These are phyloP conservation scores for Neofusicoccum laricinum DNA, from an alignment of 2,329 filamentous ascomycete species.

Conservation along the genomic window DNA sequence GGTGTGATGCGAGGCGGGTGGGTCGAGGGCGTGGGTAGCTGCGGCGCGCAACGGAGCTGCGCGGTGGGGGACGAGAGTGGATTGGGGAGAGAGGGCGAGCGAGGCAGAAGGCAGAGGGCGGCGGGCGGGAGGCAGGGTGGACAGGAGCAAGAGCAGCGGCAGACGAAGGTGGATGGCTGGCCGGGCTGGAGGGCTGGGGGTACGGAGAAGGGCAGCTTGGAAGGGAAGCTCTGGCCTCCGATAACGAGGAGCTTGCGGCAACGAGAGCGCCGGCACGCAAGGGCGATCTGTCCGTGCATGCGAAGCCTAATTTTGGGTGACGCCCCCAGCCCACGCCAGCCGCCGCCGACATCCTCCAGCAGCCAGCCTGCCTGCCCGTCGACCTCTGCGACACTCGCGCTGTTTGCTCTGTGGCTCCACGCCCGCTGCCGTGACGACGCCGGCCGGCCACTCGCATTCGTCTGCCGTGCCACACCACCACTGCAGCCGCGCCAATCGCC, in stretches of 20 bases:
- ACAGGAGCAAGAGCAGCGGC: background rate
- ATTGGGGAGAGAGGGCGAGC: background rate
- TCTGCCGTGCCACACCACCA: slow-evolving; percentile 6
- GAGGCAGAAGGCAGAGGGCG: background rate
- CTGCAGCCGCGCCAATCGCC: background rate
- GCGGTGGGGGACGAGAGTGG: background rate
- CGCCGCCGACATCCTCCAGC: background rate
- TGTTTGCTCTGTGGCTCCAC: background rate
- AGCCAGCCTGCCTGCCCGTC: background rate
- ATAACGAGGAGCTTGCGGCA: slow-evolving; percentile 3
- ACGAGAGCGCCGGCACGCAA: background rate
- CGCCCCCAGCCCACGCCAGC: background rate
- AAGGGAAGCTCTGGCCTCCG: slow-evolving; percentile 7
- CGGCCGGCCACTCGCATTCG: background rate
- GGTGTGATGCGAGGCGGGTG: background rate
- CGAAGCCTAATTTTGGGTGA: slow-evolving; percentile 2
- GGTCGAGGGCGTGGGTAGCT: background rate
- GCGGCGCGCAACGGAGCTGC: background rate
- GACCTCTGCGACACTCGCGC: background rate
- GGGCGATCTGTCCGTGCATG: background rate
- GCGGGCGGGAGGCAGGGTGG: background rate
- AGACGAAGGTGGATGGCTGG: background rate
- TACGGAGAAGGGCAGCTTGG: background rate
- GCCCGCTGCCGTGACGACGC: background rate
- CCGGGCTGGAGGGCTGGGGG: background rate